A percentile compares a stretch with the other conserved stretches of the same genome.
These are phyloP conservation scores for Salix suchowensis DNA, from an alignment of 345 rosid species.

Conservation along the genomic window DNA sequence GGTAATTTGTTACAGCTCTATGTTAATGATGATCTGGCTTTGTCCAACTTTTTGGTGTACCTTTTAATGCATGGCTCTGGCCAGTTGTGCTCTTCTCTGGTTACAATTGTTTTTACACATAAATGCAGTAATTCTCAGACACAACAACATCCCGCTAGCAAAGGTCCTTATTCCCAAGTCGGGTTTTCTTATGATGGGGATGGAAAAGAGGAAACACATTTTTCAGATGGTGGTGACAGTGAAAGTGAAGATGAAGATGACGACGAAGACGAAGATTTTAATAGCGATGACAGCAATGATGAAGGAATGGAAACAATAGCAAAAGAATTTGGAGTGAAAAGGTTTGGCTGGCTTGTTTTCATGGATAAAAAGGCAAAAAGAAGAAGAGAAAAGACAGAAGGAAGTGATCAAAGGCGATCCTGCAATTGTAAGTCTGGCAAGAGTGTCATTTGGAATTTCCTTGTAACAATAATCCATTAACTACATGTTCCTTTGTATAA, in stretches of 20 bases:
- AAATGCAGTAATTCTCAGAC: conserved; percentile 47
- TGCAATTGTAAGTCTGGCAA: conserved; percentile 67
- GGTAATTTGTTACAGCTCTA: background rate
- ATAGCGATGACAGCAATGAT: conserved; percentile 89
- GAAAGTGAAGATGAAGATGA: conserved; percentile 76
- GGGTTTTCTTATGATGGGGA: conserved; percentile 82
- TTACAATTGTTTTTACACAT: background rate
- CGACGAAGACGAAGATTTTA: conserved; percentile 80
- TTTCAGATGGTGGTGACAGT: conserved; percentile 54
- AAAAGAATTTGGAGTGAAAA: conserved; percentile 86
- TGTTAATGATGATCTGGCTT: background rate
- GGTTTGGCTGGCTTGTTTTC: conserved; percentile 97
- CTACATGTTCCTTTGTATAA: conserved; percentile 13
- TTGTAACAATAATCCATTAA: background rate
- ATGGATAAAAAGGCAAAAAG: conserved; percentile 95
- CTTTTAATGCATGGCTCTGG: background rate
- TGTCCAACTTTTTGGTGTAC: background rate
- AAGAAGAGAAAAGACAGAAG: conserved; percentile 88
- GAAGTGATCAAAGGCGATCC: conserved; percentile 98
- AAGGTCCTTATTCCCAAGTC: conserved; percentile 89
- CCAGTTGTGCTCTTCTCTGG: background rate
- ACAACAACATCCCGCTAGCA: conserved; percentile 56
- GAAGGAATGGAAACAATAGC: conserved; percentile 91
- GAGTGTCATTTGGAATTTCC: conserved; percentile 3
- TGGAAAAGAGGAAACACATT: conserved; percentile 50